Base-by-base conservation (phyloP, 768 basidiomycete genomes). In the Hypholoma fasciculare region DNA sequence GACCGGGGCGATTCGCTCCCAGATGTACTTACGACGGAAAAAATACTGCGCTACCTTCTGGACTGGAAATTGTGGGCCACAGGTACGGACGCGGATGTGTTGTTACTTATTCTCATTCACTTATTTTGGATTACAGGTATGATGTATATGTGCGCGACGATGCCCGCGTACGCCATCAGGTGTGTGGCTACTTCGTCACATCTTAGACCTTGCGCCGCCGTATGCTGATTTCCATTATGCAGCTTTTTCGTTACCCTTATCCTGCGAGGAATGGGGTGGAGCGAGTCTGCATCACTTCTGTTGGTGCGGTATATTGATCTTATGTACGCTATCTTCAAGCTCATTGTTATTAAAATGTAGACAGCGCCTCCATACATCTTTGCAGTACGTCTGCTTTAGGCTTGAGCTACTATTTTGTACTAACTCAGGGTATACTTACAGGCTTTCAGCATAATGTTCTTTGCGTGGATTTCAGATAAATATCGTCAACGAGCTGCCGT, bases 1-100 rank as follows among this genome's bases (percentile, higher is more conserved):
- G 82, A 83, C 63, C 76, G 81, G 37, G 80, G 80, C 14, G 81
- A 82, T 61, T 78, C 81, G 14, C 53, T 80, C 12, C 79, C 81
- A 46, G 82, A 82, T 60, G 38, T 58, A 4, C 62, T 80, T 34
- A 75, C 77, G 9, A 56, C 61, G 47, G 57, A 67, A 42, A 80
- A 79, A 57, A 58, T 77, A 16, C 47, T 73, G 39, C 52, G 56
- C 36, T 76, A 80, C 57, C 63, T 80, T 9, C 64, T 67, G 23
- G 82, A 82, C 64, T 82, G 81, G 80, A 80, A 73, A 56, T 65
- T 80, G n/a, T 80, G 79, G 78, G 72, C 72, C 16, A 76, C 77
- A 62, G 74, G 81, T 78, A 61, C 30, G 60, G 16, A 23, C 52
- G 3, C 43, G 26, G 54, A 27, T 57, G 38, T 12, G 36, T 4